phyloP scores from a whole-genome alignment of 2,329 filamentous ascomycete genomes.

The Pseudogymnoascus destructans region DNA sequence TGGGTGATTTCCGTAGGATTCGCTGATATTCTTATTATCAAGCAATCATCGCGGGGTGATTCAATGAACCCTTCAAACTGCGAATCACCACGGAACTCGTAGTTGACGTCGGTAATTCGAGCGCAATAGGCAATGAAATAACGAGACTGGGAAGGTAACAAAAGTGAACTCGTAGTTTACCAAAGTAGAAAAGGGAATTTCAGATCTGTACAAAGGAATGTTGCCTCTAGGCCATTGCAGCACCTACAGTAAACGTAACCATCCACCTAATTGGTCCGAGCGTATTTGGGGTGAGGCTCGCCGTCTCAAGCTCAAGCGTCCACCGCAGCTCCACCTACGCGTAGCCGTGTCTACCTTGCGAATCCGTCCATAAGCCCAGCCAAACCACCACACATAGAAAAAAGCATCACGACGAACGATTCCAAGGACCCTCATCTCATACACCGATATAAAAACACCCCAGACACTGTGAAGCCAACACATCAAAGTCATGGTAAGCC shows the following conservation, averaged over 20 bases:
- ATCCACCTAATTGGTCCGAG: constrained; percentile 7
- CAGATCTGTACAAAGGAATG: background rate
- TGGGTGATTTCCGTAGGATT: constrained; percentile 18
- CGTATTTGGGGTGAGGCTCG: constrained; percentile 5
- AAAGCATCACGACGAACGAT: background rate
- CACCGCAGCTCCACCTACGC: constrained; percentile 7
- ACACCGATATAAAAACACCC: constrained; percentile 1
- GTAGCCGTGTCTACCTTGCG: constrained; percentile 24
- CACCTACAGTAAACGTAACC: background rate
- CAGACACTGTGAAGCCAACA: constrained; percentile 10
- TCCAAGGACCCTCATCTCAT: background rate
- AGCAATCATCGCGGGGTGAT: constrained; percentile 22
- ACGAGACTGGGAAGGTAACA: background rate
- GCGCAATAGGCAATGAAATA: background rate
- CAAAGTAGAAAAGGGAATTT: background rate
- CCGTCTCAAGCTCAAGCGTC: constrained; percentile 1
- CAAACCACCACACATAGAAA: constrained; percentile 7
- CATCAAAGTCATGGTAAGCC: constrained; percentile 20
- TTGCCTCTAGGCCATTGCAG: background rate
- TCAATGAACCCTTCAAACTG: background rate
- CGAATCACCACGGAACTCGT: background rate
- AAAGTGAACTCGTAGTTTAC: background rate
- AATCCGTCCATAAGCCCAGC: constrained; percentile 9
- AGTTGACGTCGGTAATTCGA: background rate
- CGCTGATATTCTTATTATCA: constrained; percentile 19